Base-by-base conservation (phyloP, 331 rosid genomes). In the Malus hybrid region DNA sequence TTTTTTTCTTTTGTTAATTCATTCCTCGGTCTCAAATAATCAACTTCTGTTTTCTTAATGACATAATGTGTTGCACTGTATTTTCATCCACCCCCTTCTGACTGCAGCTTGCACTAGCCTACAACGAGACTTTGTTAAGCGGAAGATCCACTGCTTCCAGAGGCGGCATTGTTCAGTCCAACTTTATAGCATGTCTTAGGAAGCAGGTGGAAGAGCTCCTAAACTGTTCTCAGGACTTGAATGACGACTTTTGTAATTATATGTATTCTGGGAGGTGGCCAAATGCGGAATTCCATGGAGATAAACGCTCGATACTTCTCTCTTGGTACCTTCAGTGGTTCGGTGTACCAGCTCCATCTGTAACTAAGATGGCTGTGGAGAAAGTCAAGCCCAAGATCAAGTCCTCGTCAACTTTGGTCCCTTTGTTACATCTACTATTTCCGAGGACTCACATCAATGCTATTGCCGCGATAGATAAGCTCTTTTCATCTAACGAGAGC, bases 261-360 rank as follows among this genome's bases (percentile, higher is more conserved):
- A 74, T 92, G 87, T 86, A 83, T 66, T 79, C 76, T 6, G 92
- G 99, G 76, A 89, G 75, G 78, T 92, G 97, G 96, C 97, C 97
- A 18, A 84, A 75, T 8, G 87, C 82, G 67, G 89, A 88, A 63
- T 70, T 81, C 19, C 82, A 68, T 24, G 82, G 80, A 75, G 82
- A 81, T 61, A 84, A 75, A 72, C 88, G 87, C 36, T 58, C 88
- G 6, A 76, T 92, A 30, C 90, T 92, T 79, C 93, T 94, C 77
- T 88, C 99, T 78, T 90, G 97, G 91, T 91, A 82, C 84, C 96
- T 90, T 77, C 97, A 90, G 80, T 94, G 99, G 99, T 94, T 80
- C 79, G 83, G 85, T 72, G 93, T 90, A 18, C 99, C 99, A 28
- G 57, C 87, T 70, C 87, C 97, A 64, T 82, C 86, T 26, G 78